phyloP scores from a whole-genome alignment of 2,329 filamentous ascomycete genomes.

The Tolypocladium inflatum region DNA sequence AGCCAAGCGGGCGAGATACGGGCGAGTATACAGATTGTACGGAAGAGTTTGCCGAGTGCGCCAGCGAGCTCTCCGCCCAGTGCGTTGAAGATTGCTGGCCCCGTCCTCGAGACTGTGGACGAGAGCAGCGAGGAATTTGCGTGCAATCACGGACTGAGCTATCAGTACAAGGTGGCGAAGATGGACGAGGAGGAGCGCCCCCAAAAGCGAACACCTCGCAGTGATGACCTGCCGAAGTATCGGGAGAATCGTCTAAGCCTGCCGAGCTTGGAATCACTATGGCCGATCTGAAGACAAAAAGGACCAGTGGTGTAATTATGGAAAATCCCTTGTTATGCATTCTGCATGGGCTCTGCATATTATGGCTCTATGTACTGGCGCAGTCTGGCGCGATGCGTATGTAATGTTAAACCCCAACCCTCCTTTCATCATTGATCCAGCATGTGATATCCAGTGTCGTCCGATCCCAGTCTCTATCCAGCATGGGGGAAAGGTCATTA shows the following conservation, averaged over 20 bases:
- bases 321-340: background rate
- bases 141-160: conserved; percentile 5
- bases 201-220: background rate
- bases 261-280: conserved; percentile 1
- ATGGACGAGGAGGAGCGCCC: too few relatives aligned
- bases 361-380: background rate
- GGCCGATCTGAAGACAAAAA: background rate
- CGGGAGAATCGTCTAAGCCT: conserved; percentile 2
- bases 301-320: too few relatives aligned
- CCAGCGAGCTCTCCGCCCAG: background rate
- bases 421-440: background rate
- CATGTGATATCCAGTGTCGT: background rate
- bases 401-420: background rate
- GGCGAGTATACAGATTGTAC: background rate
- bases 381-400: background rate
- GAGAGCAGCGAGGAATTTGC: conserved; percentile 12
- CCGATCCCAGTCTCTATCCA: background rate
- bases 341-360: background rate
- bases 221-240: background rate
- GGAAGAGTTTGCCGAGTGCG: background rate
- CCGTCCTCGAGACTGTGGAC: conserved; percentile 14
- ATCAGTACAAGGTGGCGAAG: background rate
- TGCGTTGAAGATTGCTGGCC: background rate
- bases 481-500: background rate
- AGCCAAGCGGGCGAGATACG: background rate